Conservation (phyloP, 768 basidiomycete species). For the Lyophyllum shimeji region DNA sequence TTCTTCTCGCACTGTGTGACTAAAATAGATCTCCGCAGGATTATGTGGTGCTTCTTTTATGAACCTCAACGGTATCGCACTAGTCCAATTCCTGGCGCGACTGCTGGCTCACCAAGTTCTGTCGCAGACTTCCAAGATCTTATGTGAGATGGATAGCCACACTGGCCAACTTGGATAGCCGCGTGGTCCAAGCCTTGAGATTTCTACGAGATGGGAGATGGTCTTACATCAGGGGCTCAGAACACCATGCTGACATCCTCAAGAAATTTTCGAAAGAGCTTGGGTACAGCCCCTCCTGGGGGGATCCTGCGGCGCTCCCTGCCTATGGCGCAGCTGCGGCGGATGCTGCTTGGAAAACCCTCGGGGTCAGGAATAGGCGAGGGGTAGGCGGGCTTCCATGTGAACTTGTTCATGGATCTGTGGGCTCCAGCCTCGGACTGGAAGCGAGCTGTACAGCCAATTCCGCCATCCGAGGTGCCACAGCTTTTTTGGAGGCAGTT, state of each 20-base stretch:
- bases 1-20: constrained; percentile 5
- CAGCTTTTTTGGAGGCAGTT: constrained; percentile 63
- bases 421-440: constrained; percentile 45
- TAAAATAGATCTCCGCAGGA: constrained; percentile 41
- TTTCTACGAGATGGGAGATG: constrained; percentile 53
- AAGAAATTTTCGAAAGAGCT: constrained; percentile 50
- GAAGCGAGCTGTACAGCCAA: constrained; percentile 63
- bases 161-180: constrained; percentile 65
- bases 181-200: constrained; percentile 54
- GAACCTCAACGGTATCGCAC: constrained; percentile 59
- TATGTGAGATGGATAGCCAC: constrained; percentile 80
- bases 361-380: constrained; percentile 52
- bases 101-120: not conserved
- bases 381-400: constrained; percentile 75
- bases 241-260: constrained; percentile 39
- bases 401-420: constrained; percentile 66
- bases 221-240: constrained; percentile 54
- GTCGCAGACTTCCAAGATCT: constrained; percentile 53
- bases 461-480: constrained; percentile 46
- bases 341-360: constrained; percentile 48
- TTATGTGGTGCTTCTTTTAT: constrained; percentile 91
- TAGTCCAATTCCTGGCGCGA: not conserved
- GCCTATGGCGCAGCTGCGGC: constrained; percentile 59
- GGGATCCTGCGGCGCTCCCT: constrained; percentile 58
- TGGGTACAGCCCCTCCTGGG: constrained; percentile 62